Conservation (phyloP, 2,329 filamentous ascomycete genomes). For the Diaporthe ilicicola region DNA sequence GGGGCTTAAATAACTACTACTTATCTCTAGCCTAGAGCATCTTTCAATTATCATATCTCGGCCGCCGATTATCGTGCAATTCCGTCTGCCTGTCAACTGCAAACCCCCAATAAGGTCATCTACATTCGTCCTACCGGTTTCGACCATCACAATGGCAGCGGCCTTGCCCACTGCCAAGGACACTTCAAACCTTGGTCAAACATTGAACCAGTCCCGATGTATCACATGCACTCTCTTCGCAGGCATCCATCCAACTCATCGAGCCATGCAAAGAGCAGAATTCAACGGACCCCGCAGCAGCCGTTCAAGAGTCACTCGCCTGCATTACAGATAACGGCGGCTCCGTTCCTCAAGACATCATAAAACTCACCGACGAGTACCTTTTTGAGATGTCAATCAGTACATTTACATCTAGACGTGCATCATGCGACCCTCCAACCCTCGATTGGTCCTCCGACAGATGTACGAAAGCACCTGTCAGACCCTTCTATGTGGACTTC, state of each 20-base stretch:
- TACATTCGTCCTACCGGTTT: neutral
- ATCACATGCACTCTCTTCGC: neutral
- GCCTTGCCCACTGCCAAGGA: neutral
- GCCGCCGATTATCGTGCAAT: neutral
- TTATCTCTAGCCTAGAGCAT: neutral
- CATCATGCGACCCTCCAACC: constrained; percentile 47
- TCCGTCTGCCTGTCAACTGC: neutral
- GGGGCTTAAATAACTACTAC: too few species aligned
- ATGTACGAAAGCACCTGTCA: constrained; percentile 53
- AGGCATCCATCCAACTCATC: too few species aligned
- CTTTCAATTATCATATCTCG: neutral
- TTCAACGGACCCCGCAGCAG: neutral
- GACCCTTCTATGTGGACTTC: constrained; percentile 55
- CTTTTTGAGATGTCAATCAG: constrained; percentile 54
- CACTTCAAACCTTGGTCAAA: neutral
- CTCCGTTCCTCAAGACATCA: neutral
- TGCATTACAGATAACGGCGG: neutral
- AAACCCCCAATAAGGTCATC: neutral
- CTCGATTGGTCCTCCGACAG: constrained; percentile 53
- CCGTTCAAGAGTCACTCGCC: too few species aligned
- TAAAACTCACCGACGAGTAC: constrained; percentile 52
- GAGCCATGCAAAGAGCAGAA: neutral
- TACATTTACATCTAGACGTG: constrained; percentile 51
- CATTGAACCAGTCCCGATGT: too few species aligned
- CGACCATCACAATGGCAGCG: neutral